These are phyloP conservation scores for Fusarium subtropicale DNA, from an alignment of 2,329 filamentous ascomycete genomes.

Conservation along the genomic window DNA sequence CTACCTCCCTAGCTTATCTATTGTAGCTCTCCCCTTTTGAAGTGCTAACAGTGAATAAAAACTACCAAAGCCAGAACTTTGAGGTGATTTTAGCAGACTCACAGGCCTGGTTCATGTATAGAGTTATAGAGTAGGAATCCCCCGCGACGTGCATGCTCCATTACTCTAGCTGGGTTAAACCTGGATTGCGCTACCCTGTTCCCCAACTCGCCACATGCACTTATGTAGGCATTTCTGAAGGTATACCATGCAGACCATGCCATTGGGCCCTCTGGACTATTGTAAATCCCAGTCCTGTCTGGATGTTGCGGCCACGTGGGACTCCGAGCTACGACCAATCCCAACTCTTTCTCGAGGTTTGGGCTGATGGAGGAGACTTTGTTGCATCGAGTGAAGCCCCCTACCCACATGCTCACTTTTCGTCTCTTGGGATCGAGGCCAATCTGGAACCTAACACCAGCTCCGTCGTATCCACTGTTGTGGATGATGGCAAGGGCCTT, in stretches of 20 bases:
- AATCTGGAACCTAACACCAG: slow-evolving; percentile 42
- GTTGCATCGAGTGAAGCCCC: slow-evolving; percentile 40
- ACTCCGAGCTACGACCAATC: slow-evolving; percentile 1
- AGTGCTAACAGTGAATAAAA: too few species aligned
- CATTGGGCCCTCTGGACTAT: not conserved
- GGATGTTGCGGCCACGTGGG: slow-evolving; percentile 24
- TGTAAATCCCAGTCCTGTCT: too few species aligned
- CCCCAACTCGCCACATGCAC: not conserved
- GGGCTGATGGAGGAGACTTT: not conserved
- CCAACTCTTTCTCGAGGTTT: not conserved
- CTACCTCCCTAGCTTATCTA: too few species aligned
- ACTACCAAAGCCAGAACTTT: too few species aligned
- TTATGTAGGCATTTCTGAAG: not conserved
- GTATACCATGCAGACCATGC: not conserved
- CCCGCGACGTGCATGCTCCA: not conserved
- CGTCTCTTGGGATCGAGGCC: not conserved
- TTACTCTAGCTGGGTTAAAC: not conserved
- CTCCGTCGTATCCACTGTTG: slow-evolving; percentile 41
- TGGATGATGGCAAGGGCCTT: slow-evolving; percentile 42
- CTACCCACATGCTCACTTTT: slow-evolving; percentile 36
- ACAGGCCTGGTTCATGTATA: too few species aligned
- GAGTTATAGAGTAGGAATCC: too few species aligned
- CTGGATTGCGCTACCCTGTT: not conserved
- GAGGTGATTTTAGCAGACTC: too few species aligned
- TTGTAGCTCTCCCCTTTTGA: too few species aligned